Conservation (phyloP, 2,329 filamentous ascomycete genomes). For the Pezicula carpinea region DNA sequence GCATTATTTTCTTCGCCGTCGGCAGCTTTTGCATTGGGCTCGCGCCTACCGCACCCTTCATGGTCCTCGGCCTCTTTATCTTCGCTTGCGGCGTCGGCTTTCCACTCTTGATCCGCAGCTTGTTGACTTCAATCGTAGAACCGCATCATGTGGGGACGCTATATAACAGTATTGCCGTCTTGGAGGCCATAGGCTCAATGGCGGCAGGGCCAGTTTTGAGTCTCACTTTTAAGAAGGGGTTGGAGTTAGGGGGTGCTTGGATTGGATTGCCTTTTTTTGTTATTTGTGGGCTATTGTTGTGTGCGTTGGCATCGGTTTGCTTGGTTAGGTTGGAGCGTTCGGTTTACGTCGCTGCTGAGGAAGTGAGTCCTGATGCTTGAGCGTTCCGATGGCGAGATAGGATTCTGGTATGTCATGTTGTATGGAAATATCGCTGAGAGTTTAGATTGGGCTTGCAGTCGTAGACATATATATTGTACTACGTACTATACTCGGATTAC, state of each 20-base stretch:
- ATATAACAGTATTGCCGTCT: constrained; percentile 46
- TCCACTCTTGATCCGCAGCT: constrained; percentile 37
- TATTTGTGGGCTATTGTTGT: constrained; percentile 29
- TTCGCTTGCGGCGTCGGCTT: constrained; percentile 43
- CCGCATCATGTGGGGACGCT: constrained; percentile 48
- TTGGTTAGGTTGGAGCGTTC: neutral
- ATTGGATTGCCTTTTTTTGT: constrained; percentile 45
- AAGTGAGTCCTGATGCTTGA: too few species aligned
- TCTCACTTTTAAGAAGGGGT: constrained; percentile 39
- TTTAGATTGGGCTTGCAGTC: too few species aligned
- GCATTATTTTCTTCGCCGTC: constrained; percentile 11
- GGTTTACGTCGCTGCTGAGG: too few species aligned
- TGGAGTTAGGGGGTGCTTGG: constrained; percentile 42
- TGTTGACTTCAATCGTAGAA: constrained; percentile 50
- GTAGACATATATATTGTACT: too few species aligned
- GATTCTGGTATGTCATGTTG: too few species aligned
- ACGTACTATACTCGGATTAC: too few species aligned
- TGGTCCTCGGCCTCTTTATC: constrained; percentile 14
- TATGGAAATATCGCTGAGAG: too few species aligned
- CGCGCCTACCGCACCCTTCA: neutral
- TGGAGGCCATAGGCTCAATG: constrained; percentile 45
- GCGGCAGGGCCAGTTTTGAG: constrained; percentile 42
- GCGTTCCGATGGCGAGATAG: too few species aligned
- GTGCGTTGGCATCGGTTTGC: neutral
- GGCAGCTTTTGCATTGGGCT: constrained; percentile 7